Evolutionary conservation across 2,329 filamentous ascomycete genomes (phyloP).

Genomic region (Cercospora berteroae): DNA sequence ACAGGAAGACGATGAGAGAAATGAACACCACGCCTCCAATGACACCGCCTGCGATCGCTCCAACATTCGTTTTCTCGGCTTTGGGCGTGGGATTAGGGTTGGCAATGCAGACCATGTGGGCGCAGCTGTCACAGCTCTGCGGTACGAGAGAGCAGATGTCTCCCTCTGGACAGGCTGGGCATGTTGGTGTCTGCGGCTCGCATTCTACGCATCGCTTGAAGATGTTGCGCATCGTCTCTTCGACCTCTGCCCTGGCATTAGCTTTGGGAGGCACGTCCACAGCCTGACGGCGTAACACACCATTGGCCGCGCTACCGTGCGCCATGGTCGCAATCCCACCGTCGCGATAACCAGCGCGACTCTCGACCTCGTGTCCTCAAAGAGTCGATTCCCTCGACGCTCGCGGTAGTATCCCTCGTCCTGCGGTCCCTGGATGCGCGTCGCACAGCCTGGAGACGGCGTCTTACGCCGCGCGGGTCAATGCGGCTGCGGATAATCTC

Average conservation of each 20-base stretch:
- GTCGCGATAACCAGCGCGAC: neutral
- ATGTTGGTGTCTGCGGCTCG: conserved; percentile 52
- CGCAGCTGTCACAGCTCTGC: conserved; percentile 60
- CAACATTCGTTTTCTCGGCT: conserved; percentile 61
- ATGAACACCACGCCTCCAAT: conserved; percentile 78
- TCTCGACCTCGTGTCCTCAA: neutral
- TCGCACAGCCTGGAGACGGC: neutral
- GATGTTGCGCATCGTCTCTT: conserved; percentile 38
- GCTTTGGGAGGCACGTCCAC: neutral
- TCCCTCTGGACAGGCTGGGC: conserved; percentile 57
- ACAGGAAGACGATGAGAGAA: conserved; percentile 70
- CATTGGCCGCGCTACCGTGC: conserved; percentile 7
- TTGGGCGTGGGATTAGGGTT: conserved; percentile 40
- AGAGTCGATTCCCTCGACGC: neutral
- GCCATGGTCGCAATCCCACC: conserved; percentile 2
- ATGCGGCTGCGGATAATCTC: conserved; percentile 5
- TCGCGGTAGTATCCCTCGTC: neutral
- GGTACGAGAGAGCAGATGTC: conserved; percentile 60
- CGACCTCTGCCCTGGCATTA: conserved; percentile 18
- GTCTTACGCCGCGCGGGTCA: neutral
- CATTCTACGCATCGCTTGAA: conserved; percentile 63
- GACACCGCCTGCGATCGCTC: conserved; percentile 88
- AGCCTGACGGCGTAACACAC: neutral
- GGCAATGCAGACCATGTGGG: conserved; percentile 56
- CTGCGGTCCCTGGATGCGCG: neutral